Evolutionary conservation across 805 yeast species (phyloP), one percentile per base, ranked within the genome.

Genomic region (Ogataea pini): DNA sequence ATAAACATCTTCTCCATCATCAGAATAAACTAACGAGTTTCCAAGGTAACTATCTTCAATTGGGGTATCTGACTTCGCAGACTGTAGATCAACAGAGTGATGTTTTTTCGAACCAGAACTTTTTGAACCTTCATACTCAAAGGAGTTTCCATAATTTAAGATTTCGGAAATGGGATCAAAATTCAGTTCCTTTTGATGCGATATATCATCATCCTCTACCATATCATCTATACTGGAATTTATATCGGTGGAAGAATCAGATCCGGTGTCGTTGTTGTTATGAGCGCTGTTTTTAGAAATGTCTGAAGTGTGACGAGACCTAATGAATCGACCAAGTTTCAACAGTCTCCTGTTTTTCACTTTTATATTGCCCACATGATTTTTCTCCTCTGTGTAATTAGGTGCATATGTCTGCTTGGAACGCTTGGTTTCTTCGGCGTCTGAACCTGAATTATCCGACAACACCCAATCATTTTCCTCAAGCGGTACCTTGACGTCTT

Each of bases 41-140:
- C 42, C 44, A 38, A 47, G 54, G 29, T 51, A 58, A 33, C 58
- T 59, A 13, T 65, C 68, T 18, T 64, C 72, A 4, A 56, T 42
- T 1, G 57, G 33, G 9, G 55, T 51, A 27, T 59, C 58, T 0
- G 67, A 60, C 24, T 60, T 25, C 4, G 12, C 16, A 3, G 42
- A 39, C 18, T 18, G 25, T 2, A 10, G 34, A 16, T 13, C 5
- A 4, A 20, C 13, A 3, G 16, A 7, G 5, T 3, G 29, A 20
- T 13, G 4, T 3, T 36, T 27, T n/a, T 31, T 14, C 4, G 17
- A n/a, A n/a, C 9, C 13, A n/a, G 18, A 14, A 14, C 34, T 4
- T 3, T 16, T n/a, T 5, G 34, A 31, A 6, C 9, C 34, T 13
- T 31, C 34, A 14, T 31, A 31, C 3, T n/a, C 34, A 3, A 14